A percentile compares a stretch with the other conserved stretches of the same genome.
These are phyloP conservation scores for Nasturtium officinale DNA, from an alignment of 345 rosid species.

Conservation along the genomic window DNA sequence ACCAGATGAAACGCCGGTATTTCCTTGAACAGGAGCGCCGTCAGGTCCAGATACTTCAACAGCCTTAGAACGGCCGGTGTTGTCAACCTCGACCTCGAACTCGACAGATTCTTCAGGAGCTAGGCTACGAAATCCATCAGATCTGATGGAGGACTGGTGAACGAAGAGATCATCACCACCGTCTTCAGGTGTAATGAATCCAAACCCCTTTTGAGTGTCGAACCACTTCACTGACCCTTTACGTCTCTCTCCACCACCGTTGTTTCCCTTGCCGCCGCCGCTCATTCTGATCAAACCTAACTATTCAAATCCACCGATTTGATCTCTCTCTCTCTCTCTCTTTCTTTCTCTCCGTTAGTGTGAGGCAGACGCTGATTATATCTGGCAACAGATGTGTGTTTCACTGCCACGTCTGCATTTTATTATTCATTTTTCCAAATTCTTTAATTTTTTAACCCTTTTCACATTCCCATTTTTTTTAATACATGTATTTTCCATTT, in stretches of 20 bases:
- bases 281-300: slow-evolving; percentile 33
- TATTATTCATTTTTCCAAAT: neutral
- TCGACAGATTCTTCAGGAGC: slow-evolving; percentile 67
- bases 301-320: slow-evolving; percentile 13
- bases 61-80: slow-evolving; percentile 68
- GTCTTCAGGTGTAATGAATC: slow-evolving; percentile 88
- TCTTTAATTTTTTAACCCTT: neutral
- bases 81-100: slow-evolving; percentile 52
- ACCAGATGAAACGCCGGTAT: slow-evolving; percentile 15
- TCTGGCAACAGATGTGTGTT: slow-evolving; percentile 17
- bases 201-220: slow-evolving; percentile 75
- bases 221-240: slow-evolving; percentile 77
- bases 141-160: slow-evolving; percentile 76
- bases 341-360: slow-evolving; percentile 21
- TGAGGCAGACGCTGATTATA: slow-evolving; percentile 44
- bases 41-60: slow-evolving; percentile 75
- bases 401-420: slow-evolving; percentile 45
- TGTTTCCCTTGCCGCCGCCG: slow-evolving; percentile 5
- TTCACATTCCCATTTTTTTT: slow-evolving; percentile 2
- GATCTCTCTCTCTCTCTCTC: slow-evolving; percentile 24
- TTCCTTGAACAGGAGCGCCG: slow-evolving; percentile 38
- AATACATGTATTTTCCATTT: neutral
- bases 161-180: slow-evolving; percentile 88
- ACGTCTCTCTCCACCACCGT: slow-evolving; percentile 34
- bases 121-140: slow-evolving; percentile 79